phyloP scores from a whole-genome alignment of 2,329 filamentous ascomycete genomes.

The Huntiella moniliformis region DNA sequence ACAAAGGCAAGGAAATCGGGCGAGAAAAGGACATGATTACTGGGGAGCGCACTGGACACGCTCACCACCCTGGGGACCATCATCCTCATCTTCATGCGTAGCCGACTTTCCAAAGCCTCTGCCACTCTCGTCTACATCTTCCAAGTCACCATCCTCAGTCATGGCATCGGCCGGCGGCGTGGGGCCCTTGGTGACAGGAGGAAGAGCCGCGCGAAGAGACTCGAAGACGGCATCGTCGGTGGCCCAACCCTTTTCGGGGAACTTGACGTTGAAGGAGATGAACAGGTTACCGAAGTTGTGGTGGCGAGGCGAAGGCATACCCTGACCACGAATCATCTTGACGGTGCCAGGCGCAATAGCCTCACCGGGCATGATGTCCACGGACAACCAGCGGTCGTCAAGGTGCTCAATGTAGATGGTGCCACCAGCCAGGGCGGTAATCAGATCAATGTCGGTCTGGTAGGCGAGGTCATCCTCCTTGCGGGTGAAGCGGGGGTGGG shows the following conservation, averaged over 20 bases:
- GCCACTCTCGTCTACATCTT: constrained; percentile 58
- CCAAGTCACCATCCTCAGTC: constrained; percentile 74
- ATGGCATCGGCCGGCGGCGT: constrained; percentile 66
- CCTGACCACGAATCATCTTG: constrained; percentile 89
- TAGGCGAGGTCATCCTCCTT: constrained; percentile 94
- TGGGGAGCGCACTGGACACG: constrained; percentile 76
- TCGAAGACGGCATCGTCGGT: constrained; percentile 52
- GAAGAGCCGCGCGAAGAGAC: constrained; percentile 69
- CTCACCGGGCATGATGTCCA: constrained; percentile 85
- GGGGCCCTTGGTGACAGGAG: constrained; percentile 42
- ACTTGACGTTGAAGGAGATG: constrained; percentile 95
- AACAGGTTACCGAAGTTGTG: constrained; percentile 93
- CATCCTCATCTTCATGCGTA: constrained; percentile 54
- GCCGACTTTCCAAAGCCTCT: constrained; percentile 44
- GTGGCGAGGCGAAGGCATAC: constrained; percentile 91
- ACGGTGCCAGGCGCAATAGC: constrained; percentile 84
- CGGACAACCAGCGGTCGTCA: constrained; percentile 87
- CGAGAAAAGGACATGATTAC: constrained; percentile 30
- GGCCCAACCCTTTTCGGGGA: constrained; percentile 63
- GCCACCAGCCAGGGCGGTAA: constrained; percentile 85
- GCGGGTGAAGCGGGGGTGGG: constrained; percentile 84
- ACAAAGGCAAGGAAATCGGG: neutral
- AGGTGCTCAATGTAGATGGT: constrained; percentile 87
- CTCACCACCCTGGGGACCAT: constrained; percentile 55
- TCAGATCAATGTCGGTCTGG: constrained; percentile 84